These are phyloP conservation scores for Cordyceps cateniannulata DNA, from an alignment of 2,329 filamentous ascomycete genomes.

Conservation along the genomic window DNA sequence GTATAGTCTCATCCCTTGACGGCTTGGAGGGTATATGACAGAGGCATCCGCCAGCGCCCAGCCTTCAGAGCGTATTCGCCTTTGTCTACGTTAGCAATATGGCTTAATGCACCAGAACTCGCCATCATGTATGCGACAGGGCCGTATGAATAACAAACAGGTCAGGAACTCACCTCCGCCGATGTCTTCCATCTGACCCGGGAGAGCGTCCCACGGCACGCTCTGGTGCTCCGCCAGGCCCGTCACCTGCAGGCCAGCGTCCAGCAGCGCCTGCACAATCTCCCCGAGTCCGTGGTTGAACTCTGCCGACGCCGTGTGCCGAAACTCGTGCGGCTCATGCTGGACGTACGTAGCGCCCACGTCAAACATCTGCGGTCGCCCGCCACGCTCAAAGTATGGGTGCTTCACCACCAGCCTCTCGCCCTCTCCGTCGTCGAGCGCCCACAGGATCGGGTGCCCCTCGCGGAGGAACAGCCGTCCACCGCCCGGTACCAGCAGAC, in stretches of 20 bases:
- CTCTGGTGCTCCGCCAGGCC: conserved; percentile 14
- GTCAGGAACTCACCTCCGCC: conserved; percentile 14
- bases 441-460: conserved; percentile 13
- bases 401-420: conserved; percentile 4
- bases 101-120: no score
- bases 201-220: conserved; percentile 13
- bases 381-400: conserved; percentile 16
- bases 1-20: conserved; percentile 7
- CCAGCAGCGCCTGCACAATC: conserved; percentile 15
- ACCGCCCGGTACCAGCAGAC: conserved; percentile 12
- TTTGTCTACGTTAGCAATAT: neutral
- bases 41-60: conserved; percentile 13
- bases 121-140: neutral
- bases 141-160: neutral
- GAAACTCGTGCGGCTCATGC: conserved; percentile 5
- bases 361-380: conserved; percentile 8
- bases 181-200: conserved; percentile 10
- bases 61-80: conserved; percentile 13
- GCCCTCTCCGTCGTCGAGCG: conserved; percentile 8
- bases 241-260: conserved; percentile 10
- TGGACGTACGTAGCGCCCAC: conserved; percentile 12
- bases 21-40: conserved; percentile 15
- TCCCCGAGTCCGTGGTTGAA: conserved; percentile 16
- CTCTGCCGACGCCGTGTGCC: conserved; percentile 7
- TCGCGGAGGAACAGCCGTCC: conserved; percentile 15